phyloP scores from a whole-genome alignment of 306 rosid species.

The apple (Malus domestica) region ASM211411v1 NC_041796.1:26199001-26199500 shows the following conservation, averaged over 20 bases:
- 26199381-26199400: neutral
- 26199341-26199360: slow-evolving; percentile 64
- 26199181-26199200: slow-evolving; percentile 44
- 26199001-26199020: slow-evolving; percentile 9
- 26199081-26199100: neutral
- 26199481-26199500: slow-evolving; percentile 96
- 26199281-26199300: slow-evolving; percentile 51
- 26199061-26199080: neutral
- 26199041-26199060: neutral
- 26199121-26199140: neutral
- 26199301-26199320: slow-evolving; percentile 91
- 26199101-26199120: neutral
- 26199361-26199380: slow-evolving; percentile 14
- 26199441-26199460: slow-evolving; percentile 98
- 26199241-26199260: slow-evolving; percentile 61
- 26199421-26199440: slow-evolving; percentile 68
- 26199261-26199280: slow-evolving; percentile 51
- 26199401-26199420: slow-evolving; percentile 11
- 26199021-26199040: neutral
- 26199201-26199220: slow-evolving; percentile 45
- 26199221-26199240: slow-evolving; percentile 47
- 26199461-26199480: slow-evolving; percentile 94
- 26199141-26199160: slow-evolving; percentile 20
- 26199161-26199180: slow-evolving; percentile 52
- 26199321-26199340: slow-evolving; percentile 97